Percentiles rank a stretch among this genome's conserved stretches.
Conservation (phyloP, 805 yeast species). For the Helenozyma rhizophorensis region DNA sequence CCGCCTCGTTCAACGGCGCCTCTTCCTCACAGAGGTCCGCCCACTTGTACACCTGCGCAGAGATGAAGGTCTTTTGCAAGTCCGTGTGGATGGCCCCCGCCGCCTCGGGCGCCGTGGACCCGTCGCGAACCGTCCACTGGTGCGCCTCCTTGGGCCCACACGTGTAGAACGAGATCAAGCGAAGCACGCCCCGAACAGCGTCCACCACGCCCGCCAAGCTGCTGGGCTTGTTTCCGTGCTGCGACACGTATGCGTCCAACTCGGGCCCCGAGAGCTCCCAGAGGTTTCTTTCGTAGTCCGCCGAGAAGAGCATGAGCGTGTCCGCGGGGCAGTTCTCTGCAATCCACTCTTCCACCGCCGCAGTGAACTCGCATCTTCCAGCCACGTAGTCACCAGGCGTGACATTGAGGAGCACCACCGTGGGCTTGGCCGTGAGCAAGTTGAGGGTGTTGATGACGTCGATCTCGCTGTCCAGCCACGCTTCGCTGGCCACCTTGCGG, state of each 20-base stretch:
- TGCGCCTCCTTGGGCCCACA: constrained; percentile 95
- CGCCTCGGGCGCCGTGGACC: constrained; percentile 96
- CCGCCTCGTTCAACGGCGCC: constrained; percentile 48
- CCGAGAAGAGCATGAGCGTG: constrained; percentile 37
- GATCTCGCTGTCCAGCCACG: constrained; percentile 62
- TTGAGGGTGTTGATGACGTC: constrained; percentile 65
- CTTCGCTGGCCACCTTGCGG: constrained; percentile 53
- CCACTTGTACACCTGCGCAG: constrained; percentile 89
- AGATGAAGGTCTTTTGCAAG: constrained; percentile 88
- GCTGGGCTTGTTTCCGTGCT: constrained; percentile 32
- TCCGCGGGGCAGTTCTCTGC: constrained; percentile 59
- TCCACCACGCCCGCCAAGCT: constrained; percentile 60
- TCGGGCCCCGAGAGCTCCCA: constrained; percentile 6
- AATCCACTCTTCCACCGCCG: constrained; percentile 62
- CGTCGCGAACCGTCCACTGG: constrained; percentile 94
- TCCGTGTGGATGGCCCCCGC: constrained; percentile 98
- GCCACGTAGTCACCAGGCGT: constrained; percentile 62
- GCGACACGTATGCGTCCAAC: constrained; percentile 17
- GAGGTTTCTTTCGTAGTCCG: constrained; percentile 42
- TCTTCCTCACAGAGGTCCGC: constrained; percentile 47
- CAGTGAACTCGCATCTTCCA: constrained; percentile 47
- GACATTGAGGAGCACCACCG: constrained; percentile 70
- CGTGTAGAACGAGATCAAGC: constrained; percentile 88
- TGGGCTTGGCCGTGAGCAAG: constrained; percentile 85
- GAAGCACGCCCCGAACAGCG: constrained; percentile 13